Evolutionary conservation across 2,329 filamentous ascomycete species (phyloP).

Genomic region (Alternaria arborescens): DNA sequence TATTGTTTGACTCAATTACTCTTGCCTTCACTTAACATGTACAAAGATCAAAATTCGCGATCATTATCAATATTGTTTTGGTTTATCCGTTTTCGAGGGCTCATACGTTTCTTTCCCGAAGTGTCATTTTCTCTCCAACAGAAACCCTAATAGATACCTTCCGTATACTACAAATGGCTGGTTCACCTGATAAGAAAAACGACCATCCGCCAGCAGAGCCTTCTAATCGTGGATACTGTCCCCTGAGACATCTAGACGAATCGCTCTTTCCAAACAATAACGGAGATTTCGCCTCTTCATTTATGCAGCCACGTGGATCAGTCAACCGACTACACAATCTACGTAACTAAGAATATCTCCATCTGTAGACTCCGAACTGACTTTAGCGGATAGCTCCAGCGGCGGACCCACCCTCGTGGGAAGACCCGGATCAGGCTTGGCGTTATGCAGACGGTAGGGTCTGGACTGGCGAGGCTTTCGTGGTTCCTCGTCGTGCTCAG

Average conservation of each 20-base stretch:
- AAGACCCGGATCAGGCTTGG: not conserved
- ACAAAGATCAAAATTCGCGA: not conserved
- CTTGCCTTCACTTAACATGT: not conserved
- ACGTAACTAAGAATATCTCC: not conserved
- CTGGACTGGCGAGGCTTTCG: constrained; percentile 6
- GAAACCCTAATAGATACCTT: not conserved
- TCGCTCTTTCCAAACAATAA: constrained; percentile 10
- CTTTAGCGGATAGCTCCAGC: not conserved
- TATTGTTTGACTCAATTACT: not conserved
- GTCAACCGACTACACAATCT: not conserved
- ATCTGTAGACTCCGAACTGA: not conserved
- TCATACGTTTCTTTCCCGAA: not conserved
- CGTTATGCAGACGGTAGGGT: constrained; percentile 2
- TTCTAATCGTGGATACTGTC: not conserved
- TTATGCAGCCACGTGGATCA: constrained; percentile 2
- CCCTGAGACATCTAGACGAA: constrained; percentile 3
- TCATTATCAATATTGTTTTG: not conserved
- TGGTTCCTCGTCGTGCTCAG: not conserved
- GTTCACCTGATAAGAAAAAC: not conserved
- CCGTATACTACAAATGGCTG: not conserved
- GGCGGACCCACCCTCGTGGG: not conserved
- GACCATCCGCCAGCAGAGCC: not conserved
- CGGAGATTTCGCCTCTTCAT: constrained; percentile 8
- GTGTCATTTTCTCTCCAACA: not conserved
- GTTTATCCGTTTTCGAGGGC: not conserved